A percentile compares a stretch with the other conserved stretches of the same genome.
Evolutionary conservation across 192 early-diverging fungal genomes (phyloP).

Genomic region (Coemansia sp.): DNA sequence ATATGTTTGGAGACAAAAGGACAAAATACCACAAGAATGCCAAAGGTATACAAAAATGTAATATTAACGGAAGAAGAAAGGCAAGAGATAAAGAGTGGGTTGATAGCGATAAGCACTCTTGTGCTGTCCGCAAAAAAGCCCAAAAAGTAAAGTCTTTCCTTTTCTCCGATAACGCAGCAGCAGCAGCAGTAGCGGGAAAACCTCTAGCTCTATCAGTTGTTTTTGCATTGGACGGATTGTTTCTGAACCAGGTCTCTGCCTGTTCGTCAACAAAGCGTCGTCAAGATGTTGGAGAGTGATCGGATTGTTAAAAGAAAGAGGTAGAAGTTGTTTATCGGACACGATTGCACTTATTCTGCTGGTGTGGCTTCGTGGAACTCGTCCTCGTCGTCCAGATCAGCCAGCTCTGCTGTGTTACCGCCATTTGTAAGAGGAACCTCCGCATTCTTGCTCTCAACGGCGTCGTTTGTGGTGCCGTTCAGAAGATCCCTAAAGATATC

Average conservation of each 20-base stretch:
- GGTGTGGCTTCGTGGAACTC: slow-evolving; percentile 47
- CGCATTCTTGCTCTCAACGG: neutral
- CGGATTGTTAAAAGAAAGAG: too few relatives aligned
- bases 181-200: too few relatives aligned
- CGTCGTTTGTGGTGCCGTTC: neutral
- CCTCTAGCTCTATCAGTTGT: too few relatives aligned
- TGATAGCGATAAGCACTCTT: neutral
- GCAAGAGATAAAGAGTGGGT: neutral
- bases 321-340: neutral
- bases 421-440: slow-evolving; percentile 4
- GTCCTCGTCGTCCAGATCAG: slow-evolving; percentile 21
- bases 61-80: neutral
- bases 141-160: neutral
- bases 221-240: too few relatives aligned
- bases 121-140: neutral
- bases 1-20: slow-evolving; percentile 4
- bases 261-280: too few relatives aligned
- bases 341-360: slow-evolving; percentile 2
- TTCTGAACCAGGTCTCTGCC: too few relatives aligned
- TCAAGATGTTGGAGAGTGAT: too few relatives aligned
- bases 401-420: slow-evolving; percentile 6
- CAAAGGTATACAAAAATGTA: neutral
- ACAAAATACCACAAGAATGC: slow-evolving; percentile 7
- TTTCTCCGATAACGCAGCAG: slow-evolving; percentile 1
- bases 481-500: slow-evolving; percentile 24